These are phyloP conservation scores for Penicillium sp. DNA, from an alignment of 2,329 filamentous ascomycete genomes.

Conservation along the genomic window DNA sequence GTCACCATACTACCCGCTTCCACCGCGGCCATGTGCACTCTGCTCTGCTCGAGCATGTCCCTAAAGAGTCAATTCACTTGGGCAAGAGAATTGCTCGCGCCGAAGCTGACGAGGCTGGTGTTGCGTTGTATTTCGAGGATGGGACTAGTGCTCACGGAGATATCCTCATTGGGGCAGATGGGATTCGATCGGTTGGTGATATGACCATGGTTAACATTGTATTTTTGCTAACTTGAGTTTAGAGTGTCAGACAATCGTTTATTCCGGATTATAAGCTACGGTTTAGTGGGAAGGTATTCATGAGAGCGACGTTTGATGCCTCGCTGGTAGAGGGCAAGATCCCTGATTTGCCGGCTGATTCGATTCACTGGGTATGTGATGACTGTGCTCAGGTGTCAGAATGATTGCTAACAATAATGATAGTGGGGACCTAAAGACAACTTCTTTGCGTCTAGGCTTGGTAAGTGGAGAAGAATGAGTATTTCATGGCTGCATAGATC, in stretches of 20 bases:
- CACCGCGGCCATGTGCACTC: constrained; percentile 52
- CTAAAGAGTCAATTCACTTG: constrained; percentile 44
- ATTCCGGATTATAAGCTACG: constrained; percentile 41
- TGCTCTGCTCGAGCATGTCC: constrained; percentile 48
- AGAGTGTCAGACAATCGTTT: constrained; percentile 40
- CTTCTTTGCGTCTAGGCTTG: constrained; percentile 47
- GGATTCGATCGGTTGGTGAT: constrained; percentile 51
- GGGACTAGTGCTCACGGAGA: constrained; percentile 46
- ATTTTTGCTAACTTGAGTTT: not conserved
- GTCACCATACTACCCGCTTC: constrained; percentile 47
- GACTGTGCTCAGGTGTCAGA: not conserved
- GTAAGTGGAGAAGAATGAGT: constrained; percentile 15
- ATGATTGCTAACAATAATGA: not conserved
- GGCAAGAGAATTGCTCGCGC: constrained; percentile 44
- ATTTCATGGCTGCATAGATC: not conserved
- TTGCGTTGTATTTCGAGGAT: constrained; percentile 49
- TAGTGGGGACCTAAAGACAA: constrained; percentile 45
- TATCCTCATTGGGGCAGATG: constrained; percentile 54
- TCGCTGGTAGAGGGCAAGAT: constrained; percentile 41
- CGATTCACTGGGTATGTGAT: constrained; percentile 38
- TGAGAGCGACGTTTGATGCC: constrained; percentile 47
- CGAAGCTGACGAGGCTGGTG: constrained; percentile 29
- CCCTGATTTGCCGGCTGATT: constrained; percentile 41
- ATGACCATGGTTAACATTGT: not conserved
- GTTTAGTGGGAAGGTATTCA: constrained; percentile 48